These are phyloP conservation scores for Coemansia pectinata DNA, from an alignment of 192 early-diverging fungal genomes.

Conservation along the genomic window DNA sequence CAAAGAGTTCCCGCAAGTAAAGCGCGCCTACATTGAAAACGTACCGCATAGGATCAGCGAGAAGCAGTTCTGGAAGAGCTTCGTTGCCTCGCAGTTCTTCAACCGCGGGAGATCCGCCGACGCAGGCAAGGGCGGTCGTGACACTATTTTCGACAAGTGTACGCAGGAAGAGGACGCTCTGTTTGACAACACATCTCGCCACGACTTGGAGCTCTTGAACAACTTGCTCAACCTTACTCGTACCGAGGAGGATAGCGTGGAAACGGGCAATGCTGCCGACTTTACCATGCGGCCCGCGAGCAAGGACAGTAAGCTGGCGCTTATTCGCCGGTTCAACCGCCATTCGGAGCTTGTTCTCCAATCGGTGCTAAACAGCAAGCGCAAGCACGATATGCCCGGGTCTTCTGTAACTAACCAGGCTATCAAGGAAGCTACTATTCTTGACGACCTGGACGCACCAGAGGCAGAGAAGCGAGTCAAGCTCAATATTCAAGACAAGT, in stretches of 20 bases:
- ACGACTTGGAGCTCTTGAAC: slow-evolving; percentile 61
- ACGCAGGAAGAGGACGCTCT: slow-evolving; percentile 74
- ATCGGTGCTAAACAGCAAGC: slow-evolving; percentile 46
- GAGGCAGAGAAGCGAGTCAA: slow-evolving; percentile 53
- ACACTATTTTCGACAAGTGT: slow-evolving; percentile 82
- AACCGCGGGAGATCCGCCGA: slow-evolving; percentile 69
- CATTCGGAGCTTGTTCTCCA: slow-evolving; percentile 80
- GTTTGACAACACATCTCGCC: slow-evolving; percentile 41
- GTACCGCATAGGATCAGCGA: slow-evolving; percentile 77
- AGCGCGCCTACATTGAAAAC: slow-evolving; percentile 75
- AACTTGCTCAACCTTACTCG: slow-evolving; percentile 77
- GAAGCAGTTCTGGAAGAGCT: slow-evolving; percentile 87
- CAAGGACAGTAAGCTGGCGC: slow-evolving; percentile 63
- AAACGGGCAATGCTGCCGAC: slow-evolving; percentile 78
- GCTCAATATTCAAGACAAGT: slow-evolving; percentile 74
- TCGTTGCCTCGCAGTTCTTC: slow-evolving; percentile 80
- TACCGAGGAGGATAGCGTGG: slow-evolving; percentile 78
- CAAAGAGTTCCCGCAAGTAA: slow-evolving; percentile 84
- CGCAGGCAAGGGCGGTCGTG: slow-evolving; percentile 40
- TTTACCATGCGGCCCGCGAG: slow-evolving; percentile 76
- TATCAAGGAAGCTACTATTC: slow-evolving; percentile 60
- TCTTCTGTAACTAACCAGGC: slow-evolving; percentile 30
- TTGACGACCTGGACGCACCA: slow-evolving; percentile 68
- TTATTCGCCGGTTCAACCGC: slow-evolving; percentile 87
- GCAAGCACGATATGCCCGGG: not conserved